These are phyloP conservation scores for Coniella vitis DNA, from an alignment of 2,329 filamentous ascomycete species.

Conservation along the genomic window DNA sequence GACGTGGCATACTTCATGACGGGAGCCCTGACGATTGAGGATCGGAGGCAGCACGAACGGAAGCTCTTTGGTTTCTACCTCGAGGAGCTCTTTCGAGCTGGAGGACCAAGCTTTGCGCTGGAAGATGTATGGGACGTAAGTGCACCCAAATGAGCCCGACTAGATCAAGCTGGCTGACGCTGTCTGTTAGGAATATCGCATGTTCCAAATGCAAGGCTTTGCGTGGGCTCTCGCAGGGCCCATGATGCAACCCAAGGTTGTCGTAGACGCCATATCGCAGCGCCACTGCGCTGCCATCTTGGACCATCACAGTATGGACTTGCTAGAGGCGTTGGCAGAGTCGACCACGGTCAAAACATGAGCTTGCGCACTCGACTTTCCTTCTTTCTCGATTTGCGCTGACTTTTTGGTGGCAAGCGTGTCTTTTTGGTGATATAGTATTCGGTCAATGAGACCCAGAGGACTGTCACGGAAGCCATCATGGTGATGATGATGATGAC, in stretches of 20 bases:
- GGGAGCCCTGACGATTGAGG: conserved; percentile 30
- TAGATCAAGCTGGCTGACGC: neutral
- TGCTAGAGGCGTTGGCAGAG: conserved; percentile 21
- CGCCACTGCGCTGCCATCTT: conserved; percentile 27
- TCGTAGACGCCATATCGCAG: conserved; percentile 26
- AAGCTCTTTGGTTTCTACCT: conserved; percentile 31
- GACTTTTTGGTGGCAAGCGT: no score
- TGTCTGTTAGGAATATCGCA: conserved; percentile 23
- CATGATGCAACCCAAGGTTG: conserved; percentile 28
- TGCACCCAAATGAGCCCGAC: neutral
- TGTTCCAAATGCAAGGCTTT: conserved; percentile 27
- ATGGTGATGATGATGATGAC: no score
- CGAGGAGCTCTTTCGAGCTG: conserved; percentile 23
- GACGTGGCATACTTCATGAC: conserved; percentile 36
- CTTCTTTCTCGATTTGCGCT: no score
- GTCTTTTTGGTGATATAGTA: no score
- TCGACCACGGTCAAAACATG: no score
- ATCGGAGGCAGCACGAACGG: conserved; percentile 34
- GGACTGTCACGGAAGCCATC: no score
- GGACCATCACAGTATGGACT: conserved; percentile 27
- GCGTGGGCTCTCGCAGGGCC: conserved; percentile 29
- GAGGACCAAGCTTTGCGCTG: conserved; percentile 25
- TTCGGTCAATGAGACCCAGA: no score
- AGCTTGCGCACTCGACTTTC: no score
- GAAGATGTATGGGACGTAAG: conserved; percentile 21